A percentile compares a stretch with the other conserved stretches of the same genome.
phyloP scores from a whole-genome alignment of 1,284 basidiomycete genomes.

The Chalciporus sp. region DNA sequence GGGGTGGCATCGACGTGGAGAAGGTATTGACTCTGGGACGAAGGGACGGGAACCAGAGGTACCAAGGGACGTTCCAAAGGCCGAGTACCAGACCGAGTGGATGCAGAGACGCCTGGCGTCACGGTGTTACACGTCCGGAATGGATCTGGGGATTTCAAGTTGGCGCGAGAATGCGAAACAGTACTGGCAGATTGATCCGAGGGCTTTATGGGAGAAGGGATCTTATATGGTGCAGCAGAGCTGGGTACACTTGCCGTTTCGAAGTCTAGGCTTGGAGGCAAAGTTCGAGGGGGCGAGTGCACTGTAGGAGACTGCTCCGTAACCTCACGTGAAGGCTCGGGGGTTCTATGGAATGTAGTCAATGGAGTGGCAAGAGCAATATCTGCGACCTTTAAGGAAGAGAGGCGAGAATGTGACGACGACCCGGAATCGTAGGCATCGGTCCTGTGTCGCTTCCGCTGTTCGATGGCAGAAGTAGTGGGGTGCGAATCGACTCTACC shows the following conservation, averaged over 20 bases:
- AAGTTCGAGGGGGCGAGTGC: background rate
- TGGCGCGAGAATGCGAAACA: background rate
- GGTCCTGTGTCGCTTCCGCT: background rate
- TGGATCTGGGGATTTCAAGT: background rate
- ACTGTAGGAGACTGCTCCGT: conserved; percentile 4
- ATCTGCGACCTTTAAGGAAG: background rate
- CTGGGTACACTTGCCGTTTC: background rate
- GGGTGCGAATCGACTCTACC: conserved; percentile 4
- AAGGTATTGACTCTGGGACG: conserved; percentile 38
- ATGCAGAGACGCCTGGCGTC: background rate
- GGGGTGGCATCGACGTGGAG: conserved; percentile 33
- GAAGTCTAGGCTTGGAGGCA: background rate
- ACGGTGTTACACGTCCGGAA: background rate
- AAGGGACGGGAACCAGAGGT: conserved; percentile 22
- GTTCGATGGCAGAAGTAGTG: conserved; percentile 7
- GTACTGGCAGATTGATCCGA: background rate
- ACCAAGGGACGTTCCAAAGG: background rate
- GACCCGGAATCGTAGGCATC: background rate
- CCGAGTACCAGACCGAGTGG: conserved; percentile 3
- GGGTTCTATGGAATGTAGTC: conserved; percentile 8
- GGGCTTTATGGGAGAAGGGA: background rate
- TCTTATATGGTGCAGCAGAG: background rate
- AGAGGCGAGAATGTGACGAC: background rate
- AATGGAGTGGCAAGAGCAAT: conserved; percentile 21
- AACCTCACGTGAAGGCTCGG: background rate